Evolutionary conservation across 78 protist genomes (phyloP), one percentile per base, ranked within the genome.

Genomic region (Protostelium mycophagum): DNA sequence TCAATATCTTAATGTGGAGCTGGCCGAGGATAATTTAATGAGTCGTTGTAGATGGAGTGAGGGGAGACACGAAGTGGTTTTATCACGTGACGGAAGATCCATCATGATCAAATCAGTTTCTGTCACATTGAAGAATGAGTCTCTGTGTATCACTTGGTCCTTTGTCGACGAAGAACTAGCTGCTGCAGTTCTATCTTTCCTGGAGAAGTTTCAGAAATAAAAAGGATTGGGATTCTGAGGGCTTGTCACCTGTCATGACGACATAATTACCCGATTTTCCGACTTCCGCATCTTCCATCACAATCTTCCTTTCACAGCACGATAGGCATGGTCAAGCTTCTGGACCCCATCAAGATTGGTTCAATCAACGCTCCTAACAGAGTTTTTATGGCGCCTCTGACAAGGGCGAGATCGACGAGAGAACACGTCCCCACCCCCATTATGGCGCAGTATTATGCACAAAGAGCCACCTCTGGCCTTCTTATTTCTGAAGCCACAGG

Each of bases 381-480:
- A 35, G 51, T 87, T 28, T 84, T 1, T 23, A 73, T 91, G 86
- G 93, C 93, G 25, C 93, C 93, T 35, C 29, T 91, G 38, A 91
- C 93, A 25, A 86, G 93, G 35, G 39, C 63, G 34, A 86, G 93
- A 5, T 38, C 90, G 36, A 35, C 31, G 37, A 10, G 23, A 28
- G 85, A n/a, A 25, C 88, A n/a, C 88, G 90, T 63, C 16, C 88
- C 87, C 38, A 0, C 0, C n/a, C 83, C 1, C 28, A 0, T 36
- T 34, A 29, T 0, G 28, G 88, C 87, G 36, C 51, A 84, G 34
- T 89, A 89, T 73, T 89, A 89, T 87, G 37, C 63, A 31, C 88
- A 89, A 38, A 37, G 91, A 0, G 88, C 91, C 0, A 1, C 36
- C 1, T 35, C 88, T 9, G 90, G 90, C 0, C 28, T 89, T 36